Evolutionary conservation across 768 basidiomycete genomes (phyloP).

Genomic region (Lentinula edodes): DNA sequence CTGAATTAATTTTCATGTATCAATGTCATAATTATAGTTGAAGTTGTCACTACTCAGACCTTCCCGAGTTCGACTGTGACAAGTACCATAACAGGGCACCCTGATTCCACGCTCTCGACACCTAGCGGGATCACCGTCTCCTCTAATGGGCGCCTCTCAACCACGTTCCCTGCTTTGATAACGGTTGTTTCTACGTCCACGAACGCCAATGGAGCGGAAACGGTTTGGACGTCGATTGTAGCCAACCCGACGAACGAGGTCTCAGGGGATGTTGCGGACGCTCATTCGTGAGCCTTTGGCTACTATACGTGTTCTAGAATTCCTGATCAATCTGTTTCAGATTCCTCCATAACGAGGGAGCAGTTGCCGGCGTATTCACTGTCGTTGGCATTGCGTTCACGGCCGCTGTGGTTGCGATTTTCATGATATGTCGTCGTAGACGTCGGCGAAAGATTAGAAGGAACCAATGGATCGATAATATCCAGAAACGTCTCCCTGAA

Average conservation of each 20-base stretch:
- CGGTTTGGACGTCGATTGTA: slow-evolving; percentile 47
- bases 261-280: slow-evolving; percentile 12
- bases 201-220: slow-evolving; percentile 34
- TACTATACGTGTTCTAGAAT: background rate
- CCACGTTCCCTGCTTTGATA: slow-evolving; percentile 40
- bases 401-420: slow-evolving; percentile 36
- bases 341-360: slow-evolving; percentile 52
- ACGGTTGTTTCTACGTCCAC: slow-evolving; percentile 43
- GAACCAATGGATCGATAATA: slow-evolving; percentile 29
- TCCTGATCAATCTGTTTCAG: background rate
- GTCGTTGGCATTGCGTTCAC: slow-evolving; percentile 54
- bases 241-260: slow-evolving; percentile 40
- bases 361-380: slow-evolving; percentile 71
- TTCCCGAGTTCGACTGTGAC: slow-evolving; percentile 24
- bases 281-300: slow-evolving; percentile 18
- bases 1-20: slow-evolving; percentile 8
- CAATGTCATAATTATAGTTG: background rate
- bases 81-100: slow-evolving; percentile 34
- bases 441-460: slow-evolving; percentile 34
- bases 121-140: slow-evolving; percentile 33
- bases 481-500: slow-evolving; percentile 25
- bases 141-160: slow-evolving; percentile 28
- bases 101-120: slow-evolving; percentile 38
- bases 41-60: slow-evolving; percentile 8
- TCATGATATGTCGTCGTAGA: slow-evolving; percentile 36